These are phyloP conservation scores for Inonotus hispidus DNA, from an alignment of 1,284 basidiomycete genomes.

Conservation along the genomic window DNA sequence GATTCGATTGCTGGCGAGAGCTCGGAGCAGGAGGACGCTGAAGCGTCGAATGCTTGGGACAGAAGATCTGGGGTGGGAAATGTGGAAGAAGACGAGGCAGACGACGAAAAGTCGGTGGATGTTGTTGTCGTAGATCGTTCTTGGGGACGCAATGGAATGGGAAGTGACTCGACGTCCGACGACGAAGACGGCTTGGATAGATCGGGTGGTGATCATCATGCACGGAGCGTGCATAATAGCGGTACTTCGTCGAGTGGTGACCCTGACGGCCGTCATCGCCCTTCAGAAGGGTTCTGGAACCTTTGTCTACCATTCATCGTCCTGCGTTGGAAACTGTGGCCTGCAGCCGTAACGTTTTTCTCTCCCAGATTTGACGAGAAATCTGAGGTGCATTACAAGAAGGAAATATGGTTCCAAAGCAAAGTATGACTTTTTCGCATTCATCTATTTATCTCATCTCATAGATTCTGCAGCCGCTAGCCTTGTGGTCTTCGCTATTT, in stretches of 20 bases:
- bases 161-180: slow-evolving; percentile 47
- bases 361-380: slow-evolving; percentile 51
- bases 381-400: slow-evolving; percentile 53
- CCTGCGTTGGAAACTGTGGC: slow-evolving; percentile 39
- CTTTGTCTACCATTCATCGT: slow-evolving; percentile 27
- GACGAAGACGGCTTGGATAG: slow-evolving; percentile 38
- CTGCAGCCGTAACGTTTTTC: slow-evolving; percentile 45
- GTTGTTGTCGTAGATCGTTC: slow-evolving; percentile 67
- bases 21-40: slow-evolving; percentile 2
- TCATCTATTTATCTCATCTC: neutral
- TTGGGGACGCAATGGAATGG: slow-evolving; percentile 48
- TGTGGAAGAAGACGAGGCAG: slow-evolving; percentile 28
- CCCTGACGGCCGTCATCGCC: slow-evolving; percentile 27
- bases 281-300: slow-evolving; percentile 30
- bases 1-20: slow-evolving; percentile 9
- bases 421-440: slow-evolving; percentile 32
- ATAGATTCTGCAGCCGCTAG: slow-evolving; percentile 37
- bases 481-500: slow-evolving; percentile 61
- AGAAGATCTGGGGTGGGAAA: slow-evolving; percentile 23
- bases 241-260: slow-evolving; percentile 31
- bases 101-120: slow-evolving; percentile 42
- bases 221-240: slow-evolving; percentile 16
- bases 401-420: slow-evolving; percentile 46
- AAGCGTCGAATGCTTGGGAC: neutral
- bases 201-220: slow-evolving; percentile 31